These are phyloP conservation scores for Anthracocystis setariae DNA, from an alignment of 1,284 basidiomycete genomes.

Conservation along the genomic window DNA sequence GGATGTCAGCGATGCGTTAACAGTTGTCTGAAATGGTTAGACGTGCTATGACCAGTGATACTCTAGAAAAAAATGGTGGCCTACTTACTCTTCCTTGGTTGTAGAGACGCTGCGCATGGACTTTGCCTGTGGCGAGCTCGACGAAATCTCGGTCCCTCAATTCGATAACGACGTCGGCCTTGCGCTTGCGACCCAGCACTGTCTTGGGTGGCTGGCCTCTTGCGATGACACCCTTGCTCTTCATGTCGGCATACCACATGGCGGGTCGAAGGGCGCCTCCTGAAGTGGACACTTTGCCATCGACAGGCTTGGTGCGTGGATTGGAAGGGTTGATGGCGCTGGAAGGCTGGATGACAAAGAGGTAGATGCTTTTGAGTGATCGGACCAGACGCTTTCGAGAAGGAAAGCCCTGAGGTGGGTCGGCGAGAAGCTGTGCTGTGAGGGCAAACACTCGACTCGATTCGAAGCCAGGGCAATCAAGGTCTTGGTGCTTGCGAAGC, in stretches of 20 bases:
- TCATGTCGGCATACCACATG: slow-evolving; percentile 58
- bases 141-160: slow-evolving; percentile 62
- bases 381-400: slow-evolving; percentile 53
- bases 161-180: slow-evolving; percentile 62
- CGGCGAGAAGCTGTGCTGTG: slow-evolving; percentile 48
- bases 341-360: slow-evolving; percentile 61
- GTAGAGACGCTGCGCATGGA: slow-evolving; percentile 53
- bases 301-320: slow-evolving; percentile 53
- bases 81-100: slow-evolving; percentile 54
- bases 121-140: slow-evolving; percentile 61
- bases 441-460: slow-evolving; percentile 61
- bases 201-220: slow-evolving; percentile 58
- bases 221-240: slow-evolving; percentile 47
- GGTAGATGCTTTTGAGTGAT: slow-evolving; percentile 57
- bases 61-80: not conserved
- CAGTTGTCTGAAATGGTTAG: too few relatives aligned
- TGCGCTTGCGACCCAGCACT: slow-evolving; percentile 56
- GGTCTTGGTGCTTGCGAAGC: slow-evolving; percentile 42
- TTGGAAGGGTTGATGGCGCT: slow-evolving; percentile 54
- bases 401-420: slow-evolving; percentile 53
- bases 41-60: too few relatives aligned
- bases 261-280: slow-evolving; percentile 62
- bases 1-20: not conserved
- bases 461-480: slow-evolving; percentile 59
- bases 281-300: slow-evolving; percentile 32